Evolutionary conservation across 2,329 filamentous ascomycete species (phyloP).

Genomic region (Immersiporthe knoxdaviesiana): DNA sequence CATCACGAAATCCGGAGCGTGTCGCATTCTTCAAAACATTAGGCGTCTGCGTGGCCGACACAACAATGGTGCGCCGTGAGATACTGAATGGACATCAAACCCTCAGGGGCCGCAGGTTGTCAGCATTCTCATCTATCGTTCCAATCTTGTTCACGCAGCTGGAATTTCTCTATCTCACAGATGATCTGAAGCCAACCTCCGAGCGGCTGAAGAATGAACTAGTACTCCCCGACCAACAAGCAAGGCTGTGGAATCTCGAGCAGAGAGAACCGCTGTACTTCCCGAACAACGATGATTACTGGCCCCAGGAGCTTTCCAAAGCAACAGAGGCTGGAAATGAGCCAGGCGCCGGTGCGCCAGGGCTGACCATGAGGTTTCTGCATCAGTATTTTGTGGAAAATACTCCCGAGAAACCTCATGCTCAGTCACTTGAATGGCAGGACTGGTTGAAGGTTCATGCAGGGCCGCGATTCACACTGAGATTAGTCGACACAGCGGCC

Average conservation of each 20-base stretch:
- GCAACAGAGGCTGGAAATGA: neutral
- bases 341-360: neutral
- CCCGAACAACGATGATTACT: neutral
- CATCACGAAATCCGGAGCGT: neutral
- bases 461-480: neutral
- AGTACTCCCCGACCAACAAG: neutral
- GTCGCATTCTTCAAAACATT: neutral
- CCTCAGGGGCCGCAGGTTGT: accelerated
- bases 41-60: neutral
- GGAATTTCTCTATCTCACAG: neutral
- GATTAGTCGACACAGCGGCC: neutral
- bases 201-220: neutral
- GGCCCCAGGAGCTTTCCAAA: neutral
- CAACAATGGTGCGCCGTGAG: neutral
- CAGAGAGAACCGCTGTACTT: neutral
- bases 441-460: neutral
- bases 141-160: neutral
- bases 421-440: neutral
- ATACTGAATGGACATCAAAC: neutral
- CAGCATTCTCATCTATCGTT: neutral
- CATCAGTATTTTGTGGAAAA: neutral
- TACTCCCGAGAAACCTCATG: neutral
- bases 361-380: neutral
- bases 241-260: neutral
- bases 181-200: neutral